Conservation (phyloP, 2,329 filamentous ascomycete genomes). For the Aspergillus quadrilineatus region DNA sequence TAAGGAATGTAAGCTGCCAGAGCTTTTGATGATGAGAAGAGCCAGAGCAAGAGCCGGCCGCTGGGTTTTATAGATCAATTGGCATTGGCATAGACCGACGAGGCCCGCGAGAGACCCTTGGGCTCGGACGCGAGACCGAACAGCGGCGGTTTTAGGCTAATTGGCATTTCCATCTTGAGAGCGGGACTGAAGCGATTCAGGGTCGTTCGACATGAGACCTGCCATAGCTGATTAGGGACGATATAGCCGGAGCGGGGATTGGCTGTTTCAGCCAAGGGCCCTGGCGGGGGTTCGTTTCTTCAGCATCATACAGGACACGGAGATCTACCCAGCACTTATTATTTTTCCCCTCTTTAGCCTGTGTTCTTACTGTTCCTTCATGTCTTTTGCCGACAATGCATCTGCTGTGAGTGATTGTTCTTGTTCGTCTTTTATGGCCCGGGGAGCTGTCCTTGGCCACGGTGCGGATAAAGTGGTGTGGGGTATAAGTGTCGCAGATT, state of each 20-base stretch:
- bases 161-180: conserved; percentile 1
- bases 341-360: background rate
- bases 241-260: background rate
- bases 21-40: too few relatives aligned
- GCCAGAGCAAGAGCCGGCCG: too few relatives aligned
- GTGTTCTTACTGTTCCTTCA: background rate
- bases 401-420: too few relatives aligned
- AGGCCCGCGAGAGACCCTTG: background rate
- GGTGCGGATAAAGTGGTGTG: background rate
- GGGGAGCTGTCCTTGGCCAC: background rate
- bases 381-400: background rate
- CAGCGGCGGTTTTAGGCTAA: conserved; percentile 9
- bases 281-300: background rate
- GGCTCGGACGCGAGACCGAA: background rate
- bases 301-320: background rate
- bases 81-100: too few relatives aligned
- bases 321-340: background rate
- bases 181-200: conserved; percentile 7
- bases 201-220: background rate
- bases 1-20: too few relatives aligned
- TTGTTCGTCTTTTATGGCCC: too few relatives aligned
- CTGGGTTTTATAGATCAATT: too few relatives aligned
- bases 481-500: background rate
- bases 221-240: background rate
- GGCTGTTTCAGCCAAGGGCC: conserved; percentile 9